These are phyloP conservation scores for Aspergillus ochraceoroseus DNA, from an alignment of 2,329 filamentous ascomycete genomes.

Conservation along the genomic window DNA sequence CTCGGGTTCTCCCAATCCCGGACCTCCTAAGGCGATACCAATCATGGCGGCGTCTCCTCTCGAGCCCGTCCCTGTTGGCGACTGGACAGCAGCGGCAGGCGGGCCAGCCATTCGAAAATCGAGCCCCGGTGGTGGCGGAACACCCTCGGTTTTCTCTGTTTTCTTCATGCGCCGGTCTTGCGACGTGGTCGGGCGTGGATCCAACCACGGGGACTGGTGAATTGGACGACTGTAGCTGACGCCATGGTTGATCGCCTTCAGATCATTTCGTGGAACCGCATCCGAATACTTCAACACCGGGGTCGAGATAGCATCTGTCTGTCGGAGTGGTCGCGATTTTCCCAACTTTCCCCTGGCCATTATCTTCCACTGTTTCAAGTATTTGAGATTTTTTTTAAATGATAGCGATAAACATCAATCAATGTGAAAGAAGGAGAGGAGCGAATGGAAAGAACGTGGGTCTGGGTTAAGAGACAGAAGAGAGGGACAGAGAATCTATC, in stretches of 20 bases:
- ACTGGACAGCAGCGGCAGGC: conserved; percentile 24
- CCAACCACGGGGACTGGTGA: conserved; percentile 16
- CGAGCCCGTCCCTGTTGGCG: conserved; percentile 15
- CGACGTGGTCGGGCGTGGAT: conserved; percentile 22
- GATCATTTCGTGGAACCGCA: conserved; percentile 31
- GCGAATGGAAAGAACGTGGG: conserved; percentile 3
- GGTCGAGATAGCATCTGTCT: conserved; percentile 28
- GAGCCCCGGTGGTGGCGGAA: conserved; percentile 21
- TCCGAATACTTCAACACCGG: conserved; percentile 33
- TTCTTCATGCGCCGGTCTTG: conserved; percentile 18
- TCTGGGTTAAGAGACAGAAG: conserved; percentile 8
- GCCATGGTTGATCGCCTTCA: conserved; percentile 18
- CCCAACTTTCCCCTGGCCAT: conserved; percentile 32
- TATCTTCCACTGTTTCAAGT: conserved; percentile 3
- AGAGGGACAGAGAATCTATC: conserved; percentile 16
- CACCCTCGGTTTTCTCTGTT: too few relatives aligned
- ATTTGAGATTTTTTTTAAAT: neutral
- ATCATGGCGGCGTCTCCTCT: conserved; percentile 50
- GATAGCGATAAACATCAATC: conserved; percentile 3
- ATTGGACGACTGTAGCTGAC: conserved; percentile 13
- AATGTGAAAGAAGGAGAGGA: conserved; percentile 8
- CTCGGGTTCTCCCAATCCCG: conserved; percentile 39
- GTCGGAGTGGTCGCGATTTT: conserved; percentile 28
- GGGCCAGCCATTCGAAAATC: conserved; percentile 32
- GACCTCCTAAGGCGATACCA: conserved; percentile 70